These are phyloP conservation scores for Tulasnella sp. DNA, from an alignment of 768 basidiomycete species.

Conservation along the genomic window DNA sequence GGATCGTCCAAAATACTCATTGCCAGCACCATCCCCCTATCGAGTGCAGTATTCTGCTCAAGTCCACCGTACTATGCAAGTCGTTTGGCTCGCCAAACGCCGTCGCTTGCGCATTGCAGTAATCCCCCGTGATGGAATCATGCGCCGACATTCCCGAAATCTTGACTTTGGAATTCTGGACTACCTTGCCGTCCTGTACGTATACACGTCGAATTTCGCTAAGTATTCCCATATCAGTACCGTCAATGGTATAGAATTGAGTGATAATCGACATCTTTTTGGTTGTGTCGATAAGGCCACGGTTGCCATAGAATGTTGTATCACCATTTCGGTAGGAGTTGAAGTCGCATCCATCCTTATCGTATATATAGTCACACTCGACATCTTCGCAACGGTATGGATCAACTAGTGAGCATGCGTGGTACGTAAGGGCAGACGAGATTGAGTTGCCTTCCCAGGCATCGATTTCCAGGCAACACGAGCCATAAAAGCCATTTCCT, in stretches of 20 bases:
- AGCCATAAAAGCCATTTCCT: constrained; percentile 23
- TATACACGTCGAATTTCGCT: constrained; percentile 34
- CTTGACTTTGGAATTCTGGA: constrained; percentile 37
- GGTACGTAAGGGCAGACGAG: neutral
- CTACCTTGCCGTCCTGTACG: constrained; percentile 40
- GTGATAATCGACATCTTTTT: constrained; percentile 43
- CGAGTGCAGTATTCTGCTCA: constrained; percentile 25
- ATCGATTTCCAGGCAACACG: neutral
- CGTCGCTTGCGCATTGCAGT: constrained; percentile 36
- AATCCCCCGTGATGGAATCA: constrained; percentile 38
- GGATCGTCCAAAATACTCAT: constrained; percentile 44
- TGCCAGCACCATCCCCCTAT: constrained; percentile 36
- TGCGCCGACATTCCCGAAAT: constrained; percentile 30
- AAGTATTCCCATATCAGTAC: constrained; percentile 36
- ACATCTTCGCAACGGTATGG: constrained; percentile 30
- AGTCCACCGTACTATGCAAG: constrained; percentile 34
- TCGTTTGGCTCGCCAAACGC: constrained; percentile 34
- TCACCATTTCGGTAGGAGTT: constrained; percentile 47
- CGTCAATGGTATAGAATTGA: constrained; percentile 40
- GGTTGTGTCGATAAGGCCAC: constrained; percentile 38
- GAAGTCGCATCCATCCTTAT: constrained; percentile 43
- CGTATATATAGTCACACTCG: constrained; percentile 27
- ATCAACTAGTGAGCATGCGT: constrained; percentile 23
- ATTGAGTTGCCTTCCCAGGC: neutral
- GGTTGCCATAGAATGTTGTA: constrained; percentile 35